Evolutionary conservation across 106 monocot genomes (phyloP).

Genomic region (Dioscorea alata): DNA sequence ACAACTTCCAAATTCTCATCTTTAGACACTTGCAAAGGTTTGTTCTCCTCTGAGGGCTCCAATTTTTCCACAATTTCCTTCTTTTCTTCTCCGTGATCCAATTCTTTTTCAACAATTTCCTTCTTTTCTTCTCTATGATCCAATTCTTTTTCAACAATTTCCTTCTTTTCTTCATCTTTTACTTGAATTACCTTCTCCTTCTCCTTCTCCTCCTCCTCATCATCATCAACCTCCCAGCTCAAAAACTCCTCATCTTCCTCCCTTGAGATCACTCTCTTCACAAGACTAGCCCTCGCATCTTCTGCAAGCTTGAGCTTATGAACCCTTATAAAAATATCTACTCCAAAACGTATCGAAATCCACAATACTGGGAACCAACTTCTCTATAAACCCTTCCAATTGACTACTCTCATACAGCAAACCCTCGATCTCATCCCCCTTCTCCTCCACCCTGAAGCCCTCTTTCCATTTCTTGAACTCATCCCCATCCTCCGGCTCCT

Average conservation of each 20-base stretch:
- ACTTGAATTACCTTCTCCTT: neutral
- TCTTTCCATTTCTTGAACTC: conserved; percentile 58
- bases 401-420: conserved; percentile 43
- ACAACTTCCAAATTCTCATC: conserved; percentile 11
- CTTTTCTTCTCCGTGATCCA: neutral
- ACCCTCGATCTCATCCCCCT: conserved; percentile 61
- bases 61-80: conserved; percentile 5
- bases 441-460: conserved; percentile 47
- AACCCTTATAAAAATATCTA: conserved; percentile 76
- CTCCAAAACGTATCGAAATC: conserved; percentile 83
- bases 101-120: neutral
- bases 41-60: conserved; percentile 11
- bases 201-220: conserved; percentile 35
- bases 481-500: conserved; percentile 55
- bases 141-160: neutral
- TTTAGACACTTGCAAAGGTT: conserved; percentile 5
- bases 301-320: conserved; percentile 82
- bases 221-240: conserved; percentile 70
- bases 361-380: conserved; percentile 60
- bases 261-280: conserved; percentile 59
- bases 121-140: neutral
- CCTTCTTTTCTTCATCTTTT: neutral
- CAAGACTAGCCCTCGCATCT: conserved; percentile 74
- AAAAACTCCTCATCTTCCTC: conserved; percentile 81
- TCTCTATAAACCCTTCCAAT: conserved; percentile 51